These are phyloP conservation scores for Takakia lepidozioides DNA, from an alignment of 225 moss, liverwort and hornwort species.

Conservation along the genomic window DNA sequence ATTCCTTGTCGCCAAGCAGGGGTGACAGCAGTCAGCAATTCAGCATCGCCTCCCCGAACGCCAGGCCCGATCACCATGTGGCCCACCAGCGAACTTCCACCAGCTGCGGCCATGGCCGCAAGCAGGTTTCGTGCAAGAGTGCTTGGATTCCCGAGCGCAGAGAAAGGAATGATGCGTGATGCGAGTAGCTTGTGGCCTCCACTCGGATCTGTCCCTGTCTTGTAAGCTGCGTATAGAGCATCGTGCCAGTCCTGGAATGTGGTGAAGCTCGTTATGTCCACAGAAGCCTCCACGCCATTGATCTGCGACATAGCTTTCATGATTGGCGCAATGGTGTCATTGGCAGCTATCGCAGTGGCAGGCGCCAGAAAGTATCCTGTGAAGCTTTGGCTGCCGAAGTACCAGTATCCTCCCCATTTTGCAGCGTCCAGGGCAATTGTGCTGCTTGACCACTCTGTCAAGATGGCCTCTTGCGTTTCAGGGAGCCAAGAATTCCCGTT, in stretches of 20 bases:
- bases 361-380: constrained; percentile 18
- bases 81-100: constrained; percentile 4
- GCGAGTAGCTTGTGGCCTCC: constrained; percentile 6
- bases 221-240: background rate
- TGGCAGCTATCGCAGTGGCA: constrained; percentile 1
- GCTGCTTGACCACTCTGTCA: constrained; percentile 14
- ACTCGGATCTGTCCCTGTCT: constrained; percentile 12
- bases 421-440: constrained; percentile 14
- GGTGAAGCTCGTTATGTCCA: constrained; percentile 9
- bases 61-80: constrained; percentile 31
- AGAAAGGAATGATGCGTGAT: constrained; percentile 21
- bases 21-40: constrained; percentile 15
- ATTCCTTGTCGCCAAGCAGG: no score
- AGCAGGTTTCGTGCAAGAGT: constrained; percentile 17
- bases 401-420: constrained; percentile 29
- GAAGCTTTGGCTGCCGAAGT: constrained; percentile 3
- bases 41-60: constrained; percentile 24
- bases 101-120: constrained; percentile 5
- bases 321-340: constrained; percentile 9
- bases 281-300: constrained; percentile 11
- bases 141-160: constrained; percentile 17
- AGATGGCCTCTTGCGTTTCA: constrained; percentile 18
- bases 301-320: constrained; percentile 16
- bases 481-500: constrained; percentile 7
- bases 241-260: constrained; percentile 27